These are phyloP conservation scores for Truncatella angustata DNA, from an alignment of 2,329 filamentous ascomycete species.

Conservation along the genomic window DNA sequence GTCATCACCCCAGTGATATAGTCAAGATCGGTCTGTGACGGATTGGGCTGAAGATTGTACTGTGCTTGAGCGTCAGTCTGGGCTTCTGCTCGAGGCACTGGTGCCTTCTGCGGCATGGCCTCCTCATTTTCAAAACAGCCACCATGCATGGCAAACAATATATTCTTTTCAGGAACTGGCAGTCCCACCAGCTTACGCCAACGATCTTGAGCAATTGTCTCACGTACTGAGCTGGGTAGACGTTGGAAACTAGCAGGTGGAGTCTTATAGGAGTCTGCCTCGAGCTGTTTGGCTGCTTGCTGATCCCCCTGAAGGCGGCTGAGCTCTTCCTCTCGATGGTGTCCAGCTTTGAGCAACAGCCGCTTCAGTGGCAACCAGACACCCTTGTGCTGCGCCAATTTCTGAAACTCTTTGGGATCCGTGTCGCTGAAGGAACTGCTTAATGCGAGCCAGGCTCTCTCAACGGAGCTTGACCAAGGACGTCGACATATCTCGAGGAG, in stretches of 20 bases:
- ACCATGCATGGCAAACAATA: too few relatives aligned
- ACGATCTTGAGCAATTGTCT: conserved; percentile 44
- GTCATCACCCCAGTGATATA: conserved; percentile 37
- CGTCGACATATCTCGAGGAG: conserved; percentile 49
- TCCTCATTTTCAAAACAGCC: too few relatives aligned
- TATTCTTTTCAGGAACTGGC: conserved; percentile 19
- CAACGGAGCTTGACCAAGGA: conserved; percentile 47
- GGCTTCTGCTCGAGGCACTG: too few relatives aligned
- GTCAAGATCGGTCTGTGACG: conserved; percentile 17
- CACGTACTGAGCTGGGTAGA: conserved; percentile 44
- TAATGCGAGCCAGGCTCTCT: conserved; percentile 49
- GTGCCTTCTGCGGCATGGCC: too few relatives aligned
- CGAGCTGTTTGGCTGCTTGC: conserved; percentile 47
- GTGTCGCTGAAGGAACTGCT: conserved; percentile 35
- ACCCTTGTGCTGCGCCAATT: conserved; percentile 43
- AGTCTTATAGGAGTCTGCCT: conserved; percentile 44
- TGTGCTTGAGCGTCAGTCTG: background rate
- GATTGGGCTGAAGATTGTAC: background rate
- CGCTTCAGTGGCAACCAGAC: conserved; percentile 55
- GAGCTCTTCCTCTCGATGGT: conserved; percentile 51
- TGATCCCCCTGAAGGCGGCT: conserved; percentile 45
- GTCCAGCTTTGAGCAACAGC: conserved; percentile 50
- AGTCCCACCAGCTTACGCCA: conserved; percentile 50
- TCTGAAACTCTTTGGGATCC: conserved; percentile 41
- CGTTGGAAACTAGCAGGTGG: conserved; percentile 46